Evolutionary conservation across 345 rosid species (phyloP).

Genomic region (Ceriops decandra): DNA sequence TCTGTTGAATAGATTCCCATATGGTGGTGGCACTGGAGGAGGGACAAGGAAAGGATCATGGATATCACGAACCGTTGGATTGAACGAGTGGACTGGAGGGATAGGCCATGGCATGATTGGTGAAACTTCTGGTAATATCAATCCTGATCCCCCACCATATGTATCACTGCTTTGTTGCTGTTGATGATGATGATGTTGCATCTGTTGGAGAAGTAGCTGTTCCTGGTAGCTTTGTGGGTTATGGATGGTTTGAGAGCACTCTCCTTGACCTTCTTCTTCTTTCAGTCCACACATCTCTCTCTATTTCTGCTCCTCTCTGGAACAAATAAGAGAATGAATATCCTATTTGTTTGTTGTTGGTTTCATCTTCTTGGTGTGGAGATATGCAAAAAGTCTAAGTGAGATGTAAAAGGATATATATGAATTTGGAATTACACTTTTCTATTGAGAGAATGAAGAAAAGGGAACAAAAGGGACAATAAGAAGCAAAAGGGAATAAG

Average conservation of each 20-base stretch:
- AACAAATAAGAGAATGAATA: slow-evolving; percentile 9
- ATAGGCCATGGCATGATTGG: slow-evolving; percentile 56
- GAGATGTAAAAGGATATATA: no score
- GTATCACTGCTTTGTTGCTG: slow-evolving; percentile 25
- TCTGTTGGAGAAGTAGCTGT: slow-evolving; percentile 52
- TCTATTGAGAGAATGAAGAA: neutral
- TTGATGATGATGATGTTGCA: slow-evolving; percentile 25
- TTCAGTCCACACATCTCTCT: slow-evolving; percentile 55
- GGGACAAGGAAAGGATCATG: slow-evolving; percentile 65
- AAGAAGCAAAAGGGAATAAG: neutral
- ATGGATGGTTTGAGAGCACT: slow-evolving; percentile 55
- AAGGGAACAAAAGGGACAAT: neutral
- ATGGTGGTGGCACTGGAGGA: slow-evolving; percentile 44
- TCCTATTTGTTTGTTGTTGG: neutral
- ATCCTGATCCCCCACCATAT: slow-evolving; percentile 40
- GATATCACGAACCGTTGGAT: slow-evolving; percentile 32
- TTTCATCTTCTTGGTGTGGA: neutral
- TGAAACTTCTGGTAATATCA: slow-evolving; percentile 53
- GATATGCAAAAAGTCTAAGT: no score
- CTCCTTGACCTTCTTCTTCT: slow-evolving; percentile 57
- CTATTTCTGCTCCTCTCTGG: neutral
- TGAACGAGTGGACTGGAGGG: slow-evolving; percentile 33
- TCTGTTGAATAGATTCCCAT: slow-evolving; percentile 60
- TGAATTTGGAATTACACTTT: no score
- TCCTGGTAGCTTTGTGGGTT: slow-evolving; percentile 65